Conservation (phyloP, 2,329 filamentous ascomycete species). For the Colletotrichum spaethianum region DNA sequence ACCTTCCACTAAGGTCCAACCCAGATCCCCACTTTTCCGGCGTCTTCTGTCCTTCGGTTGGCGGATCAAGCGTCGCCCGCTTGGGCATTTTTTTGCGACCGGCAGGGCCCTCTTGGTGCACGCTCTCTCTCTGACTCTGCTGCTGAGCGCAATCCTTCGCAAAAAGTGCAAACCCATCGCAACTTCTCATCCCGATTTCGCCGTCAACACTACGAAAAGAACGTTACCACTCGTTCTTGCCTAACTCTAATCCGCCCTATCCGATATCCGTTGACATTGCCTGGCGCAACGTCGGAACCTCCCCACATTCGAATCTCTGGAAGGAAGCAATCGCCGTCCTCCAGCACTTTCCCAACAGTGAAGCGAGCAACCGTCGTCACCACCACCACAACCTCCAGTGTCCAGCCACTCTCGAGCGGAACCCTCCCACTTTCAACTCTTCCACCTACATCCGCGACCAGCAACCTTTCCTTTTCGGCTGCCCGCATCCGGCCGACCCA, state of each 20-base stretch:
- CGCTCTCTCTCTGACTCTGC: neutral
- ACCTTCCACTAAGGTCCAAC: conserved; percentile 7
- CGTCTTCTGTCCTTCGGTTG: conserved; percentile 26
- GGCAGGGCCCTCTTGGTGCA: conserved; percentile 26
- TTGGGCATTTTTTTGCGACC: conserved; percentile 44
- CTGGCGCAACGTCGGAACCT: conserved; percentile 55
- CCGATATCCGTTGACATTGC: conserved; percentile 49
- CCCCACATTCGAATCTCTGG: conserved; percentile 31
- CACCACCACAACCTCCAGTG: neutral
- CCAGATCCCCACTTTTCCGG: conserved; percentile 18
- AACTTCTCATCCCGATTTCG: conserved; percentile 34
- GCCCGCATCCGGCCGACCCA: conserved; percentile 10
- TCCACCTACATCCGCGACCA: conserved; percentile 26
- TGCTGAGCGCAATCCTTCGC: conserved; percentile 36
- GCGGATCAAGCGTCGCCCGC: conserved; percentile 33
- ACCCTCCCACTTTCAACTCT: conserved; percentile 37
- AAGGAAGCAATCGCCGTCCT: conserved; percentile 50
- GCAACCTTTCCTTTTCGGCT: conserved; percentile 5
- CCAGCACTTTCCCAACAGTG: conserved; percentile 43
- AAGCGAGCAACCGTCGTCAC: conserved; percentile 40
- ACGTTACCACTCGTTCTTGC: conserved; percentile 22
- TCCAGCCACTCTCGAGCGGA: conserved; percentile 36
- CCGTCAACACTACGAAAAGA: conserved; percentile 17
- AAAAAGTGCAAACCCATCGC: conserved; percentile 39
- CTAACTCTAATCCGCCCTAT: conserved; percentile 20